These are phyloP conservation scores for Calocybe gambosa DNA, from an alignment of 1,284 basidiomycete species.

Conservation along the genomic window DNA sequence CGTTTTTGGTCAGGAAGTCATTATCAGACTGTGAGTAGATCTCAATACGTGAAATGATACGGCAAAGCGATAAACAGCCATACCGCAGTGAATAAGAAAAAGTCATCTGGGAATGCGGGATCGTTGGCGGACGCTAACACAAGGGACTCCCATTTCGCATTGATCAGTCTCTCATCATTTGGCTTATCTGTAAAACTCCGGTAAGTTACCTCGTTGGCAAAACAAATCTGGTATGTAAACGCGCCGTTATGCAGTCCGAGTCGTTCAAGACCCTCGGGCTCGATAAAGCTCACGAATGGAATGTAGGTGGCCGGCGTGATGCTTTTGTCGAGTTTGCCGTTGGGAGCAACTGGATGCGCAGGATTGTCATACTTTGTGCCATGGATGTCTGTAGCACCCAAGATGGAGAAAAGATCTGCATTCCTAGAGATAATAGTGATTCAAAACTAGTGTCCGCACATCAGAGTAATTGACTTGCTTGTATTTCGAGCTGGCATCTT, in stretches of 20 bases:
- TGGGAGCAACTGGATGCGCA: conserved; percentile 43
- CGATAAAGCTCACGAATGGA: conserved; percentile 49
- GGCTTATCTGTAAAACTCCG: conserved; percentile 33
- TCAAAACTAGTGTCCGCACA: too few species aligned
- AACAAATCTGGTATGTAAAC: conserved; percentile 39
- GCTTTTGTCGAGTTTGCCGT: conserved; percentile 40
- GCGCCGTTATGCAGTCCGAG: conserved; percentile 61
- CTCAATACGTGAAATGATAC: too few species aligned
- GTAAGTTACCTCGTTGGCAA: conserved; percentile 50
- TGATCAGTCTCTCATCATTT: conserved; percentile 50
- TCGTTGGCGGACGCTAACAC: conserved; percentile 54
- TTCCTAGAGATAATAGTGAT: conserved; percentile 28
- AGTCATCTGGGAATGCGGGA: conserved; percentile 36
- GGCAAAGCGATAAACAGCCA: conserved; percentile 28
- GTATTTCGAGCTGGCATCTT: conserved; percentile 46
- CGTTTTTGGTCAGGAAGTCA: conserved; percentile 52
- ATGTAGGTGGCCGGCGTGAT: conserved; percentile 54
- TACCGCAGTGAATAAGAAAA: conserved; percentile 56
- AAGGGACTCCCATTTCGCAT: conserved; percentile 65
- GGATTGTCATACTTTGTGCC: conserved; percentile 52
- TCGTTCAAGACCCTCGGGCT: conserved; percentile 44
- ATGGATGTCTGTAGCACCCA: conserved; percentile 56
- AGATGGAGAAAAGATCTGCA: conserved; percentile 54
- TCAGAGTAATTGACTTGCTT: conserved; percentile 35
- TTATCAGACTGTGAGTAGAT: conserved; percentile 24